Evolutionary conservation across 441 rosid genomes (phyloP).

Genomic region (Adansonia madagascariensis): DNA sequence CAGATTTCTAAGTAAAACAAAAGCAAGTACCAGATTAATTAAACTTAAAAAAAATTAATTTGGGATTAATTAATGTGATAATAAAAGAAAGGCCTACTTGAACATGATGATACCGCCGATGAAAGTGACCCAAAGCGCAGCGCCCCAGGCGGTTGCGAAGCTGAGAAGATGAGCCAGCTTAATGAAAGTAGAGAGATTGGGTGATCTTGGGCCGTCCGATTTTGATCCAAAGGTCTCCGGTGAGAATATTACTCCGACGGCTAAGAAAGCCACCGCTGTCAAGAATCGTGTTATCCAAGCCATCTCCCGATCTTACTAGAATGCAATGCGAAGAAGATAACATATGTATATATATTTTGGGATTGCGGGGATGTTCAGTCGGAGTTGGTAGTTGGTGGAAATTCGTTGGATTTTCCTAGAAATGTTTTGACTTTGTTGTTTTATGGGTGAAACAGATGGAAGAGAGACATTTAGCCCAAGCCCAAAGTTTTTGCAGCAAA

Average conservation of each 20-base stretch:
- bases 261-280: conserved; percentile 67
- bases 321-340: not conserved
- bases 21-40: not conserved
- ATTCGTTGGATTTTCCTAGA: not conserved
- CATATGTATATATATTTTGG: too few relatives aligned
- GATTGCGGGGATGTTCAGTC: not conserved
- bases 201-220: conserved; percentile 41
- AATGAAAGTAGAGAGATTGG: conserved; percentile 49
- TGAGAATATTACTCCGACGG: conserved; percentile 73
- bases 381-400: not conserved
- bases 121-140: conserved; percentile 95
- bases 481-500: too few relatives aligned
- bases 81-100: conserved; percentile 46
- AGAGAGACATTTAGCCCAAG: too few relatives aligned
- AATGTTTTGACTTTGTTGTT: too few relatives aligned
- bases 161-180: conserved; percentile 83
- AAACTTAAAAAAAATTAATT: not conserved
- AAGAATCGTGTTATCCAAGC: conserved; percentile 78
- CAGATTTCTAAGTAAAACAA: conserved; percentile 50
- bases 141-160: conserved; percentile 87
- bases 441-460: too few relatives aligned
- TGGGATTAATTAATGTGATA: not conserved
- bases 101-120: conserved; percentile 97
- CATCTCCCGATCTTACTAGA: conserved; percentile 41
- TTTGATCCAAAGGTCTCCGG: conserved; percentile 82